Conservation (phyloP, 2,329 filamentous ascomycete genomes). For the Fusarium verticillioides region DNA sequence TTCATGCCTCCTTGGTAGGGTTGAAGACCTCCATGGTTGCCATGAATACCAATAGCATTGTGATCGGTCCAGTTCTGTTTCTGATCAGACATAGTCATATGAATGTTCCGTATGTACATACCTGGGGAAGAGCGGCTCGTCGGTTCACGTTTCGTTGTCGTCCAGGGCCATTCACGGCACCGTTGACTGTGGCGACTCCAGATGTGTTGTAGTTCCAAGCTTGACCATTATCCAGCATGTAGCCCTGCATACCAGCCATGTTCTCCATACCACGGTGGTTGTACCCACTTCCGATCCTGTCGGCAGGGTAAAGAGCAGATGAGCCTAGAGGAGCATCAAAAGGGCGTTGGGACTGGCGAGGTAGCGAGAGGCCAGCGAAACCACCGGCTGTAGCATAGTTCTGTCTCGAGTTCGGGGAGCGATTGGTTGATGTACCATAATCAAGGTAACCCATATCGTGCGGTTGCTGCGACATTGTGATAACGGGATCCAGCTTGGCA, state of each 20-base stretch:
- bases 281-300: slow-evolving; percentile 70
- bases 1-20: slow-evolving; percentile 51
- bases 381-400: slow-evolving; percentile 58
- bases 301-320: slow-evolving; percentile 75
- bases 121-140: slow-evolving; percentile 75
- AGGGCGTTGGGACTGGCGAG: slow-evolving; percentile 73
- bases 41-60: slow-evolving; percentile 55
- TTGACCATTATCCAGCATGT: slow-evolving; percentile 75
- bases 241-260: slow-evolving; percentile 59
- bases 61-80: slow-evolving; percentile 64
- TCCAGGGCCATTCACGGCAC: slow-evolving; percentile 72
- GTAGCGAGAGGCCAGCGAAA: slow-evolving; percentile 61
- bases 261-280: slow-evolving; percentile 68
- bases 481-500: slow-evolving; percentile 36
- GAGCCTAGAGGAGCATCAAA: slow-evolving; percentile 76
- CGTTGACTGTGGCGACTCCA: slow-evolving; percentile 71
- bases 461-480: slow-evolving; percentile 59
- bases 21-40: slow-evolving; percentile 51
- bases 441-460: slow-evolving; percentile 78
- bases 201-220: slow-evolving; percentile 81
- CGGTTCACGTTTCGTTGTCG: slow-evolving; percentile 66
- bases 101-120: slow-evolving; percentile 54
- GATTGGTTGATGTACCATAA: slow-evolving; percentile 68
- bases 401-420: slow-evolving; percentile 75
- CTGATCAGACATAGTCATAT: slow-evolving; percentile 20